A percentile compares a stretch with the other conserved stretches of the same genome.
Conservation (phyloP, 176 grass and related monocot genomes). For the Raddia guianensis region DNA sequence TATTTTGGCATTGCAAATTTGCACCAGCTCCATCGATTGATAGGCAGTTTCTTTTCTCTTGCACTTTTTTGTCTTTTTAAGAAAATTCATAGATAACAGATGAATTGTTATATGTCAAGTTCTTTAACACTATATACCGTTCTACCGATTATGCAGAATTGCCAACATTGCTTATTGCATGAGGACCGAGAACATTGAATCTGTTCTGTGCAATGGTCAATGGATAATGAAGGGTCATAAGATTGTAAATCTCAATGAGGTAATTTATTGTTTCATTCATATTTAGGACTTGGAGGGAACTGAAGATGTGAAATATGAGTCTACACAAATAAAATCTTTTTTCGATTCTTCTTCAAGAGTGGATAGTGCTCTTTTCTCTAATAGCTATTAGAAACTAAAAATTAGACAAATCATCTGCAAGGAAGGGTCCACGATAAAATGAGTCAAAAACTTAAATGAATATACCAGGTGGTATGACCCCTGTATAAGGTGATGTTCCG, state of each 20-base stretch:
- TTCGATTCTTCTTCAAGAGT: no score
- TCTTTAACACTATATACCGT: neutral
- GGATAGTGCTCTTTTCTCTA: no score
- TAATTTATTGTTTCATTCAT: conserved; percentile 30
- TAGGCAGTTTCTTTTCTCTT: neutral
- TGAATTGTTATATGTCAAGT: neutral
- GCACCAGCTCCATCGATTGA: neutral
- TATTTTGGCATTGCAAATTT: neutral
- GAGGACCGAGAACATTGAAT: conserved; percentile 59
- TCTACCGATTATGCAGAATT: conserved; percentile 23
- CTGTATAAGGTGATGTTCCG: no score
- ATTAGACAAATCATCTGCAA: no score
- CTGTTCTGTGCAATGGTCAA: conserved; percentile 60
- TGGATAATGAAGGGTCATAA: conserved; percentile 59
- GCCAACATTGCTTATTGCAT: conserved; percentile 61
- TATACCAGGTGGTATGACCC: no score
- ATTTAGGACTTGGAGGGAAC: no score
- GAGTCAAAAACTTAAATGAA: no score
- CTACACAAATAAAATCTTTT: no score
- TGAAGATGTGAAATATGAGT: no score
- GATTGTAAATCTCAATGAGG: conserved; percentile 54
- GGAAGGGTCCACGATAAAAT: no score
- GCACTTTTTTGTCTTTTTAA: neutral
- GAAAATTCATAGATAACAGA: neutral
- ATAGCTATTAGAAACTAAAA: no score